These are phyloP conservation scores for Diaporthe sp. DNA, from an alignment of 2,329 filamentous ascomycete genomes.

Conservation along the genomic window DNA sequence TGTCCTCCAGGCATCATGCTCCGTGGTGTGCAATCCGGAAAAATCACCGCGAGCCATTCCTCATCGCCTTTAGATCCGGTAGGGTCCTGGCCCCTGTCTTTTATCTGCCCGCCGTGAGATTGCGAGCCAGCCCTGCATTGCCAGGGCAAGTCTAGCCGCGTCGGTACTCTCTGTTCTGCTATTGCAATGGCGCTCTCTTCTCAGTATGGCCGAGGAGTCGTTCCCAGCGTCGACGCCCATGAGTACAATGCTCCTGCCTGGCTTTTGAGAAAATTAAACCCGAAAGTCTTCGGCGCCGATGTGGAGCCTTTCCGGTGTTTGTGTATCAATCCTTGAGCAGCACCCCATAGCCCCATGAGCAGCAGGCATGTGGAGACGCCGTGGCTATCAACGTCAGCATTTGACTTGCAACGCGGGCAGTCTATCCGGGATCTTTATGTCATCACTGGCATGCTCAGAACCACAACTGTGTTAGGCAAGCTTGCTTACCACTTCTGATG, in stretches of 20 bases:
- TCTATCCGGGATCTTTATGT: not conserved
- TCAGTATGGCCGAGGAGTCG: not conserved
- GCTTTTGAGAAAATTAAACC: not conserved
- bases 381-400: constrained; percentile 21
- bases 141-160: not conserved
- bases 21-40: constrained; percentile 32
- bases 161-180: not conserved
- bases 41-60: not conserved
- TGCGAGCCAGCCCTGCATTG: not conserved
- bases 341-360: not conserved
- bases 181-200: not conserved
- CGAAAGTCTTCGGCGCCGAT: not conserved
- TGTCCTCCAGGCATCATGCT: constrained; percentile 1
- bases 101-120: not conserved
- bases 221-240: not conserved
- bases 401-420: not conserved
- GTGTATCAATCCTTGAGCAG: not conserved
- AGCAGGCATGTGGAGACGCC: not conserved
- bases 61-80: constrained; percentile 1
- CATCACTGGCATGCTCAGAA: not conserved
- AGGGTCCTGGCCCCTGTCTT: not conserved
- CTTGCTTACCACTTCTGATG: not conserved
- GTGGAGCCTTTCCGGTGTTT: not conserved
- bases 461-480: not conserved
- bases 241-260: not conserved